Evolutionary conservation across 805 yeast genomes (phyloP), one percentile per base, ranked within the genome.

Genomic region (Metschnikowia shivogae): DNA sequence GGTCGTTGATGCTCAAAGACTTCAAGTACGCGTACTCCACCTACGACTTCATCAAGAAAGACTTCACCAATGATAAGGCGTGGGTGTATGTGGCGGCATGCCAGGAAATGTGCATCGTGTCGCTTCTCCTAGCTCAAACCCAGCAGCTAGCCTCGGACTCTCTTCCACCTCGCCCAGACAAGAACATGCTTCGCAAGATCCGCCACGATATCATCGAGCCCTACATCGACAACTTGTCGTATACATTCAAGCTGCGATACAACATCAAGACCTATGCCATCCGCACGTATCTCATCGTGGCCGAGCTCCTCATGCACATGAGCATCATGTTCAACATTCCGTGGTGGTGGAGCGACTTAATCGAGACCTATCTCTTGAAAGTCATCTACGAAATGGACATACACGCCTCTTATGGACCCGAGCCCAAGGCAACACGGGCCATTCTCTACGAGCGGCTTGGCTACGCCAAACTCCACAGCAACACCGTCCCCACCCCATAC

Each of bases 1-100:
- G 95, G 88, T 81, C 89, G 6, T 81, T 92, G 57, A 87, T 93
- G 81, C 65, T 90, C n/a, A 78, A 89, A 31, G 97, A 93, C 67
- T 92, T 85, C 71, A 82, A 83, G 60, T 81, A 80, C 46, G 93
- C 97, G 3, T 84, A 85, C 57, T 72, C 86, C 1, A 85, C 89
- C 1, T 92, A 92, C 61, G 98, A 92, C 48, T 61, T 87, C 41
- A 73, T 89, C 32, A 83, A 84, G 48, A 84, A 85, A 56, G 97
- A 90, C 60, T 83, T 83, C 53, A 70, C 79, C 33, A 77, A 78
- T 47, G 93, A 85, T 56, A 85, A 82, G 64, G 88, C 93, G 0
- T 88, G 93, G 89, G 67, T 74, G 10, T 81, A 84, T 55, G 76
- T 83, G 40, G 96, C 97, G 0, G 81, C 95, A 0, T 72, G 85